These are phyloP conservation scores for Ophiostoma perfectum DNA, from an alignment of 2,329 filamentous ascomycete genomes.

Conservation along the genomic window DNA sequence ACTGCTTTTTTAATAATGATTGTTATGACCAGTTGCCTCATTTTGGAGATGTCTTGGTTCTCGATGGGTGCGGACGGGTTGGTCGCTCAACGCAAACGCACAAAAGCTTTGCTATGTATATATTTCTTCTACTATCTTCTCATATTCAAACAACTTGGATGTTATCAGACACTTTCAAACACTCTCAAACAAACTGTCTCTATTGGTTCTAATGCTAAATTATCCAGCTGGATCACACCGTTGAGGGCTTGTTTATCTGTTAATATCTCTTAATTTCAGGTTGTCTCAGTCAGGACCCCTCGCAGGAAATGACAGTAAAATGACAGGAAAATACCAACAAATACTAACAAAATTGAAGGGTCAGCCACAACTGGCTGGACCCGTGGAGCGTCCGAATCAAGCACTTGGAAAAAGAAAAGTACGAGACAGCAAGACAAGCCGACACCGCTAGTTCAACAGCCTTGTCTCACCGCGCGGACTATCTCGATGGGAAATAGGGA, in stretches of 20 bases:
- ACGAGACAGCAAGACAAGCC: not conserved
- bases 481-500: not conserved
- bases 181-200: not conserved
- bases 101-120: conserved; percentile 8
- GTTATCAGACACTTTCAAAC: not conserved
- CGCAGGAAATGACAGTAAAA: not conserved
- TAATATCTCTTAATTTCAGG: not conserved
- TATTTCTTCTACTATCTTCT: not conserved
- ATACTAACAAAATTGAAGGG: not conserved
- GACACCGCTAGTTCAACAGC: not conserved
- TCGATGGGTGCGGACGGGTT: conserved; percentile 1
- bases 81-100: conserved; percentile 1
- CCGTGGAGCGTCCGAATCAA: not conserved
- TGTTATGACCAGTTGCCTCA: conserved; percentile 16
- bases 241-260: not conserved
- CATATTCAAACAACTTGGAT: not conserved
- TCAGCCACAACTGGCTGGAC: not conserved
- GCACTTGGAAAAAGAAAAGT: not conserved
- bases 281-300: not conserved
- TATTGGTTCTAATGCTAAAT: not conserved
- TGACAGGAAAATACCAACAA: too few species aligned
- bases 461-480: not conserved
- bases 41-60: conserved; percentile 12
- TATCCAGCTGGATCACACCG: not conserved
- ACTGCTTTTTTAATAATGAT: conserved; percentile 12